Base-by-base conservation (phyloP, 495 filamentous ascomycete species). In the Oidiodendron maius region DNA sequence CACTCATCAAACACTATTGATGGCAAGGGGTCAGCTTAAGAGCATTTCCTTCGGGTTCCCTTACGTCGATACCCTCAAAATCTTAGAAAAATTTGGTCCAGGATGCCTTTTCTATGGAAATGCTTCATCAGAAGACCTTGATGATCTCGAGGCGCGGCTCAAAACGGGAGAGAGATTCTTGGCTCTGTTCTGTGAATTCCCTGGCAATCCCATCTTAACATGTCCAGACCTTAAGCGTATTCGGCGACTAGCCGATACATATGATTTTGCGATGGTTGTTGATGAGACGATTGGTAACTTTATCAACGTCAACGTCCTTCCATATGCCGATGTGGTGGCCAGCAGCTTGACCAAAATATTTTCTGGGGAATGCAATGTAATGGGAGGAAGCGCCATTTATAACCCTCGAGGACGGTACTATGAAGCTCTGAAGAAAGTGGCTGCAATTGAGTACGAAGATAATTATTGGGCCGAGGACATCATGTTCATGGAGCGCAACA, bases 201-300 rank as follows among this genome's bases (percentile, higher is more conserved):
- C 93, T 0, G 84, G 89, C 2, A 98, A 98, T 62, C 93, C 93
- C 8, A 71, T 96, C 16, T 72, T 98, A 10, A 84, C 81, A 46
- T 84, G 87, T 15, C 91, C 94, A 0, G 82, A 97, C 63, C 75
- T 98, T 15, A 66, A 65, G 40, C 82, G 91, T 12, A 95, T 98
- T 49, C 80, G 85, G 20, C 56, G 63, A 8, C 70, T 98, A 16
- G 91, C 91, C 6, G 83, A 95, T 59, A 75, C 74, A 43, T 93
- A 89, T 68, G 83, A 87, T 60, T 97, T 98, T 65, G 86, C 79
- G 6, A 83, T 97, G 8, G 86, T 97, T 25, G 79, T 96, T 17
- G 93, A 98, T 66, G 93, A 98, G 63, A 97, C 93, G 2, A 84
- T 98, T 42, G 91, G 93, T 55, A 98, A 91, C 46, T 95, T 96